A percentile compares a stretch with the other conserved stretches of the same genome.
These are phyloP conservation scores for Ceratocystis variospora DNA, from an alignment of 2,329 filamentous ascomycete genomes.

Conservation along the genomic window DNA sequence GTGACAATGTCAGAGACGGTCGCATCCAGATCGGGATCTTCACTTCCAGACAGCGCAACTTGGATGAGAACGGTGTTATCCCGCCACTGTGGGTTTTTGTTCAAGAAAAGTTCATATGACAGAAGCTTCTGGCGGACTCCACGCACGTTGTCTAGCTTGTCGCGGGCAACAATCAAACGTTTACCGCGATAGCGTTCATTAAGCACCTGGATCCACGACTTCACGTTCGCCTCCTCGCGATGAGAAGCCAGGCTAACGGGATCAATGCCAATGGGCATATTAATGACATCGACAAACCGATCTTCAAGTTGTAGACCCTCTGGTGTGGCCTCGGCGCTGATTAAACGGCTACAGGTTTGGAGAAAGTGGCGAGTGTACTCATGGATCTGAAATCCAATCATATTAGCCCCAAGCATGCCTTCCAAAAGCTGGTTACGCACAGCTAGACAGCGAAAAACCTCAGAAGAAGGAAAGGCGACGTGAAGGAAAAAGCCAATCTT, in stretches of 20 bases:
- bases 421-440: slow-evolving; percentile 76
- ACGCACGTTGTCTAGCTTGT: slow-evolving; percentile 86
- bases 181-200: slow-evolving; percentile 76
- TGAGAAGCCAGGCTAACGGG: slow-evolving; percentile 59
- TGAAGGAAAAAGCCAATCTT: slow-evolving; percentile 95
- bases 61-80: slow-evolving; percentile 85
- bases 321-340: slow-evolving; percentile 78
- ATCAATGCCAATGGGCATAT: slow-evolving; percentile 81
- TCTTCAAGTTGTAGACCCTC: slow-evolving; percentile 85
- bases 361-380: slow-evolving; percentile 92
- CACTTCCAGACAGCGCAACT: slow-evolving; percentile 79
- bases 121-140: slow-evolving; percentile 89
- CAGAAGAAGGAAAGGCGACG: slow-evolving; percentile 87
- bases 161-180: slow-evolving; percentile 78
- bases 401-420: slow-evolving; percentile 82
- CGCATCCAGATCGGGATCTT: slow-evolving; percentile 75
- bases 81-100: slow-evolving; percentile 81
- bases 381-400: slow-evolving; percentile 84
- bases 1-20: slow-evolving; percentile 89
- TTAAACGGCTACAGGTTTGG: slow-evolving; percentile 82
- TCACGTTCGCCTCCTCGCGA: slow-evolving; percentile 58
- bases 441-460: slow-evolving; percentile 85
- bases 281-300: slow-evolving; percentile 78
- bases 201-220: slow-evolving; percentile 66
- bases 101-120: slow-evolving; percentile 84